phyloP scores from a whole-genome alignment of 371 early-diverging fungal species.

The Actinomucor elegans region DNA sequence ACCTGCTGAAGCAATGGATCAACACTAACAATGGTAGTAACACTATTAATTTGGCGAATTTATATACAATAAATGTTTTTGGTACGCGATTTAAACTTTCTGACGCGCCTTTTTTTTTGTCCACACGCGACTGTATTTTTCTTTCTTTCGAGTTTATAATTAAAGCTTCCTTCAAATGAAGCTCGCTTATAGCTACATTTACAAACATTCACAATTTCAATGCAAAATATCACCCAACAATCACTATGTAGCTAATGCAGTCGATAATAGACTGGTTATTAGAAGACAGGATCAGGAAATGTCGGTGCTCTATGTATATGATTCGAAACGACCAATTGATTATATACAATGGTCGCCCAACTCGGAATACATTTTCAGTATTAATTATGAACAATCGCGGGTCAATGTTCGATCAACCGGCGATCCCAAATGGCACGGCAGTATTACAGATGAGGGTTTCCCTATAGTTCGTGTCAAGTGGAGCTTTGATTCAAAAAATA shows the following conservation, averaged over 20 bases:
- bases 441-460: slow-evolving; percentile 61
- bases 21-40: neutral
- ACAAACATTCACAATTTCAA: slow-evolving; percentile 63
- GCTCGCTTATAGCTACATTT: slow-evolving; percentile 48
- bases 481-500: slow-evolving; percentile 61
- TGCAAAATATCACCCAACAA: slow-evolving; percentile 68
- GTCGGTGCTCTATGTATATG: slow-evolving; percentile 62
- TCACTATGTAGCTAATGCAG: slow-evolving; percentile 65
- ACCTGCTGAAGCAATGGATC: neutral
- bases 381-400: slow-evolving; percentile 48
- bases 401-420: slow-evolving; percentile 64
- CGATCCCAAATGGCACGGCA: slow-evolving; percentile 66
- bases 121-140: neutral
- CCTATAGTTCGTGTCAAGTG: slow-evolving; percentile 61
- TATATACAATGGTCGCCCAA: slow-evolving; percentile 71
- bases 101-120: no score
- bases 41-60: no score
- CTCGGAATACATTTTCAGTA: slow-evolving; percentile 58
- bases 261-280: slow-evolving; percentile 72
- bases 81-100: no score
- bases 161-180: slow-evolving; percentile 1
- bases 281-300: slow-evolving; percentile 47
- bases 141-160: neutral
- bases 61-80: no score
- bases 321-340: slow-evolving; percentile 49